Percentiles rank a stretch among this genome's conserved stretches.
Evolutionary conservation across 2,329 filamentous ascomycete genomes (phyloP).

Genomic region (Fragosphaeria purpurea): DNA sequence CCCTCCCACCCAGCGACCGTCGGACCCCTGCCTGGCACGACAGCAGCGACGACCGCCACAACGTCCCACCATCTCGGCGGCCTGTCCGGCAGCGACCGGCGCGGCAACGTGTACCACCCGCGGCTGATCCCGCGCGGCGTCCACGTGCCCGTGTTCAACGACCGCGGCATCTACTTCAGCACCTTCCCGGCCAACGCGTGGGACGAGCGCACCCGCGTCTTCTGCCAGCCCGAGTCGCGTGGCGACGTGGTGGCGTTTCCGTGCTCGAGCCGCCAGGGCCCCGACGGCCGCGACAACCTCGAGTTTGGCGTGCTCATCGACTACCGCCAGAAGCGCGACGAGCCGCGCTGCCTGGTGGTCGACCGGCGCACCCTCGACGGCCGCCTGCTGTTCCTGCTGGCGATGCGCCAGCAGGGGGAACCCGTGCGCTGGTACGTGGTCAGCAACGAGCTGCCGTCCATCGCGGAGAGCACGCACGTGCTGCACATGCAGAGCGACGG

Average conservation of each 20-base stretch:
- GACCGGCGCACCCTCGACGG: constrained; percentile 3
- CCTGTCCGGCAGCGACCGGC: too few species aligned
- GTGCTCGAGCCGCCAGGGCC: constrained; percentile 4
- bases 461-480: background rate
- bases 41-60: background rate
- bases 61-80: background rate
- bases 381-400: constrained; percentile 3
- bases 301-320: constrained; percentile 8
- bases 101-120: constrained; percentile 4
- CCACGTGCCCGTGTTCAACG: constrained; percentile 5
- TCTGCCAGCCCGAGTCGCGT: constrained; percentile 7
- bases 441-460: constrained; percentile 3
- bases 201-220: constrained; percentile 9
- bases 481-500: constrained; percentile 1
- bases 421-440: constrained; percentile 6
- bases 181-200: background rate
- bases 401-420: constrained; percentile 3
- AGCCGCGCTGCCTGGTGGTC: constrained; percentile 5
- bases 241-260: constrained; percentile 2
- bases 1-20: background rate
- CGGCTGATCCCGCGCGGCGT: constrained; percentile 7
- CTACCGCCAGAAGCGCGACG: constrained; percentile 1
- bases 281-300: background rate
- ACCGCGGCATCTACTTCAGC: constrained; percentile 2
- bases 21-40: background rate